phyloP scores from a whole-genome alignment of 106 monocot species.

The Dactylorhiza incarnata region DNA sequence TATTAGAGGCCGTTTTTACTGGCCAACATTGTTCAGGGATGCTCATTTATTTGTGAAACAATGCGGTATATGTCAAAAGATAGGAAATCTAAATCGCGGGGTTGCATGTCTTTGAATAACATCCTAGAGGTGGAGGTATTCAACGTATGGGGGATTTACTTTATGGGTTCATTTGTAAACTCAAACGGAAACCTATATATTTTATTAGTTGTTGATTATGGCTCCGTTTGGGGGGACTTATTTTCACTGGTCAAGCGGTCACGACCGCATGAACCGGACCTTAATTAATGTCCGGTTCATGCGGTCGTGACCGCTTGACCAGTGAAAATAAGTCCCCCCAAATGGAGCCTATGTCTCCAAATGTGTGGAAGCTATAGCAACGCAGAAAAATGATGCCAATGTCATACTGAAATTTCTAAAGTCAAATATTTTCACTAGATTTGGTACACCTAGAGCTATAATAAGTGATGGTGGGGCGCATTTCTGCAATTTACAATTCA shows the following conservation, averaged over 20 bases:
- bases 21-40: too few species aligned
- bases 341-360: conserved; percentile 19
- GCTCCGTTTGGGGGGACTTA: too few species aligned
- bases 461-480: not conserved
- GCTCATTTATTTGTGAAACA: too few species aligned
- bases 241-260: too few species aligned
- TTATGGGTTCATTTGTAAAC: conserved; percentile 6
- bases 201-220: conserved; percentile 4
- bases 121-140: conserved; percentile 10
- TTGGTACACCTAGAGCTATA: not conserved
- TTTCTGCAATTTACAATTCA: not conserved
- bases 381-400: not conserved
- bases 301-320: too few species aligned
- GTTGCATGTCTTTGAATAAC: too few species aligned
- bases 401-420: not conserved
- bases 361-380: conserved; percentile 1
- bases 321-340: too few species aligned
- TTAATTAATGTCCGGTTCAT: too few species aligned
- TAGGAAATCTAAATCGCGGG: too few species aligned
- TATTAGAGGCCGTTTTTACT: too few species aligned
- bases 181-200: conserved; percentile 5
- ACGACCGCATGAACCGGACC: too few species aligned
- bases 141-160: conserved; percentile 7
- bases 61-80: too few species aligned
- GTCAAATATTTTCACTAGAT: not conserved